phyloP scores from a whole-genome alignment of 495 filamentous ascomycete species.

The Lichina pygmaea region DNA sequence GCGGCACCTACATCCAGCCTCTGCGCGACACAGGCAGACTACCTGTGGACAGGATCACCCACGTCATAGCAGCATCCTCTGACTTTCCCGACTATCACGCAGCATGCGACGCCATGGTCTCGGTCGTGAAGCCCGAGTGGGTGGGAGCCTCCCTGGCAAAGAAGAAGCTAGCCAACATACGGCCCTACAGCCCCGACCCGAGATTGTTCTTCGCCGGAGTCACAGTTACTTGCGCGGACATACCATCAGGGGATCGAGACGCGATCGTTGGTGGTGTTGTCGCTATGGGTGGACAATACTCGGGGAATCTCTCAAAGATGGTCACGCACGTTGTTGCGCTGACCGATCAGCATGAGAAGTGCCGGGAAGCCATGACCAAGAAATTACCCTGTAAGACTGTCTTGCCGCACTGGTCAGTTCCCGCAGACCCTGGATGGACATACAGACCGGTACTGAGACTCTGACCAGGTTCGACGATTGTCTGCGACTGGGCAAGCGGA shows the following conservation, averaged over 20 bases:
- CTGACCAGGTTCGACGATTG: conserved; percentile 74
- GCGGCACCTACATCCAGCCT: background rate
- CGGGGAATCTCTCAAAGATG: conserved; percentile 32
- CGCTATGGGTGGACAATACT: conserved; percentile 68
- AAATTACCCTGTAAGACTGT: conserved; percentile 51
- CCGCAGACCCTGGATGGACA: conserved; percentile 2
- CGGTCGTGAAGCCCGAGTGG: conserved; percentile 72
- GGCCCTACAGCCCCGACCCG: conserved; percentile 75
- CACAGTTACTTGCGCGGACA: conserved; percentile 45
- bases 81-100: conserved; percentile 66
- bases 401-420: conserved; percentile 67
- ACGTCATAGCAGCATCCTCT: conserved; percentile 60
- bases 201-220: conserved; percentile 70
- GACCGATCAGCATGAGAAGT: conserved; percentile 47
- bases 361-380: conserved; percentile 30
- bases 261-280: conserved; percentile 73
- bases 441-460: background rate
- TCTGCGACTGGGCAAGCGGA: conserved; percentile 63
- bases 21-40: conserved; percentile 12
- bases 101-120: conserved; percentile 42
- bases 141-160: conserved; percentile 38
- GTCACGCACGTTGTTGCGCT: conserved; percentile 81
- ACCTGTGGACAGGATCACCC: conserved; percentile 34
- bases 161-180: conserved; percentile 41
- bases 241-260: conserved; percentile 75